Evolutionary conservation across 495 filamentous ascomycete genomes (phyloP), one percentile per base, ranked within the genome.

Genomic region (Hypoxylon cercidicola): DNA sequence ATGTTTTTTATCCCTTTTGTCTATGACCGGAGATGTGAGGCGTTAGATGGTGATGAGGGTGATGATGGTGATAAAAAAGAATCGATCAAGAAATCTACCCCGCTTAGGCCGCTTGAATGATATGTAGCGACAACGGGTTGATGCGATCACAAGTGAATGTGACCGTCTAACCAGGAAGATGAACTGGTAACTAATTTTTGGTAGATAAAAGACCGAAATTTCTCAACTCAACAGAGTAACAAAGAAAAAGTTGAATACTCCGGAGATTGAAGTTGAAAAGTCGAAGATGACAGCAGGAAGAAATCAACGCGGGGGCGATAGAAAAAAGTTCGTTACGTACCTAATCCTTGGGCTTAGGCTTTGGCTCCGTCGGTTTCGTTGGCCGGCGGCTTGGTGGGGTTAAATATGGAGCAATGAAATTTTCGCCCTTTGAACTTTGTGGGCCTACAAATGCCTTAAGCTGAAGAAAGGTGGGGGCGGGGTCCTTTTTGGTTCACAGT

Each of bases 61-160:
- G 13, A 16, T 43, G 43, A 46, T 44, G 59, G 23, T 30, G 51
- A 56, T 46, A 30, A 9, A 39, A 47, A 40, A 2, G 48, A 53
- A 58, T 41, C 30, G 54, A 45, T 16, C 19, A 30, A 62, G 30
- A 58, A 45, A 63, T 68, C 19, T 67, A 67, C 64, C 64, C 64
- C 64, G 64, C 58, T 67, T 62, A 62, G 58, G 53, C 48, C 56
- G 40, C 13, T 47, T 47, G 21, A 9, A 37, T 40, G 25, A 28
- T 43, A 19, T 40, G 49, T 53, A 60, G 39, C 44, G 59, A 59
- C 49, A 19, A 49, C 3, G 30, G 19, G 54, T 32, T 32, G 30
- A 32, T 32, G 23, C 20, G 51, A 60, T 46, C 30, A 9, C 25
- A 52, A 47, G 4, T 18, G n/a, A 68, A 68, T 68, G 64, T 34